Evolutionary conservation across 306 rosid species (phyloP).

Genomic region (Gastrolobium bilobum): DNA sequence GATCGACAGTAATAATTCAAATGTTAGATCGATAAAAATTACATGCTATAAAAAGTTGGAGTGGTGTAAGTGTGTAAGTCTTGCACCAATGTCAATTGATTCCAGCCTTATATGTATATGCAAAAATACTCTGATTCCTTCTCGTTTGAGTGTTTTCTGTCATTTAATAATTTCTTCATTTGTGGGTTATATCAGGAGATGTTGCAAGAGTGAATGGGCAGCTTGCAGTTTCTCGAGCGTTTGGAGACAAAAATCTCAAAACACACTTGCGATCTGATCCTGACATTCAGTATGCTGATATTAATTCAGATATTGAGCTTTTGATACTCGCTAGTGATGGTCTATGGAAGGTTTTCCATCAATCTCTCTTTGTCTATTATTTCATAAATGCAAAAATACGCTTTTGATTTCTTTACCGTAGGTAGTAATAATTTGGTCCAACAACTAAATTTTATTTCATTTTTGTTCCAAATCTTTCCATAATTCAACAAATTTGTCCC

Average conservation of each 20-base stretch:
- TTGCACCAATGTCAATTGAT: neutral
- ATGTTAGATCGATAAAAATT: neutral
- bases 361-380: slow-evolving; percentile 33
- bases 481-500: slow-evolving; percentile 1
- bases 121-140: neutral
- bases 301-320: slow-evolving; percentile 61
- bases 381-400: slow-evolving; percentile 13
- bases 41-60: neutral
- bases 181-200: slow-evolving; percentile 65
- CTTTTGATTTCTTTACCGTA: neutral
- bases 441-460: slow-evolving; percentile 9
- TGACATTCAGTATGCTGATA: slow-evolving; percentile 59
- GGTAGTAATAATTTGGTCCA: slow-evolving; percentile 4
- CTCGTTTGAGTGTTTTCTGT: slow-evolving; percentile 17
- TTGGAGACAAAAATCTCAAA: slow-evolving; percentile 94
- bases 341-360: slow-evolving; percentile 76
- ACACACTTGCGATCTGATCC: slow-evolving; percentile 87
- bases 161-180: slow-evolving; percentile 31
- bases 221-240: slow-evolving; percentile 93
- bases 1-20: neutral
- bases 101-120: neutral
- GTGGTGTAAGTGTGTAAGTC: neutral
- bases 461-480: neutral
- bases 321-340: slow-evolving; percentile 90
- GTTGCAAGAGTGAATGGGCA: slow-evolving; percentile 94